phyloP scores from a whole-genome alignment of 257 asterid genomes.

The Solanum clarkiae region DNA sequence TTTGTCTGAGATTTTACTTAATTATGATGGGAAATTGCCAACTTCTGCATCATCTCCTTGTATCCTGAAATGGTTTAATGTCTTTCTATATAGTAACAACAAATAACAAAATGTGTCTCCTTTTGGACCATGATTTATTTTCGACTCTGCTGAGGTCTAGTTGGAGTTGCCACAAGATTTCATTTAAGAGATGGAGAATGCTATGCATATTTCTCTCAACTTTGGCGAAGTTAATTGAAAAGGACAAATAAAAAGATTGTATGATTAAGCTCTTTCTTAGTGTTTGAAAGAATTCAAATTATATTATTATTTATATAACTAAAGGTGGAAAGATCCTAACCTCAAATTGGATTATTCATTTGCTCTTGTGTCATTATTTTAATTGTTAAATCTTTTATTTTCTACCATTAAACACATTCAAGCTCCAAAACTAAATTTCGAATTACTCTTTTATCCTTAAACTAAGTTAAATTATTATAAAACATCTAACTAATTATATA shows the following conservation, averaged over 20 bases:
- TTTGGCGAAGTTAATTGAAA: not conserved
- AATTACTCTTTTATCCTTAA: too few relatives aligned
- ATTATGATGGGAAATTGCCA: not conserved
- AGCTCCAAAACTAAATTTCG: too few relatives aligned
- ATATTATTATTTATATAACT: too few relatives aligned
- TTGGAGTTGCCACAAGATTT: not conserved
- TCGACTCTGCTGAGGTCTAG: not conserved
- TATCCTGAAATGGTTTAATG: not conserved
- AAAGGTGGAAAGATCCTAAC: too few relatives aligned
- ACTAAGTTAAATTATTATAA: too few relatives aligned
- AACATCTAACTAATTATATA: too few relatives aligned
- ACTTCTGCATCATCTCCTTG: not conserved
- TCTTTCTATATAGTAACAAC: not conserved
- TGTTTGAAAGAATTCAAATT: too few relatives aligned
- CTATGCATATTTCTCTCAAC: not conserved
- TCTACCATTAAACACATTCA: too few relatives aligned
- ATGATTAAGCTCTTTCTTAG: too few relatives aligned
- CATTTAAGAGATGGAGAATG: not conserved
- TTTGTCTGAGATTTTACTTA: not conserved
- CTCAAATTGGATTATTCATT: too few relatives aligned
- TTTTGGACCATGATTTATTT: not conserved
- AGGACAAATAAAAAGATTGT: not conserved
- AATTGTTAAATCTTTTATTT: too few relatives aligned
- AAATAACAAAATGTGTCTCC: not conserved
- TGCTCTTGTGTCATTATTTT: too few relatives aligned